Evolutionary conservation across 2,329 filamentous ascomycete genomes (phyloP), one percentile per base, ranked within the genome.

Genomic region (Zymoseptoria ardabiliae): DNA sequence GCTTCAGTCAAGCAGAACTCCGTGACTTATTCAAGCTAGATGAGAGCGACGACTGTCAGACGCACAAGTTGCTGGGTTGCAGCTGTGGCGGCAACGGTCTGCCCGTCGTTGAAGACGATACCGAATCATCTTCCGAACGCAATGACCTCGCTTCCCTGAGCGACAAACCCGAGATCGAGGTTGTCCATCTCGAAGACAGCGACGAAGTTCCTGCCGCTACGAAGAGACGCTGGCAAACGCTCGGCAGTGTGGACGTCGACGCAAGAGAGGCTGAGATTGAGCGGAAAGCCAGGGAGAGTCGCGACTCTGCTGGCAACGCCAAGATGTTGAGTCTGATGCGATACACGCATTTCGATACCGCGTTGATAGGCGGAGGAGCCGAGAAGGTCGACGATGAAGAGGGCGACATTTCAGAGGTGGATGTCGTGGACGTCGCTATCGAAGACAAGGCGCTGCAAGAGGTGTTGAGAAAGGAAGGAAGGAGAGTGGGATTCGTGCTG

Each of bases 1-100:
- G 82, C 35, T 90, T 90, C 69, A 85, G 85, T 0, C 76, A 77
- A 4, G 83, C 87, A 53, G 87, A 90, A 65, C 73, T 90, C 23
- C 78, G 81, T 55, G 86, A 89, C 70, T 71, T 90, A 0, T 90
- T 90, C 68, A 80, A 80, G 1, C 74, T 90, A 0, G 84, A 90
- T 65, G 80, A 85, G 59, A 77, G 78, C 10, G 77, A 80, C 9
- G 75, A 74, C 6, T 88, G 87, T 58, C 84, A 87, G 68, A 90
- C 87, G 2, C 87, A 90, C 69, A 83, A 88, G 55, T 73, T 89
- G 1, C 72, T 90, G 0, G 81, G 80, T 0, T 90, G 87, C 71
- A 71, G 72, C 0, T 90, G 87, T 68, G 79, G 78, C 5, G 85
- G 85, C 0, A 76, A 71, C 8, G 85, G 85, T 9, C 65, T 62